Percentiles rank a stretch among this genome's conserved stretches.
Evolutionary conservation across 495 filamentous ascomycete species (phyloP).

Genomic region (Aspergillus campestris): DNA sequence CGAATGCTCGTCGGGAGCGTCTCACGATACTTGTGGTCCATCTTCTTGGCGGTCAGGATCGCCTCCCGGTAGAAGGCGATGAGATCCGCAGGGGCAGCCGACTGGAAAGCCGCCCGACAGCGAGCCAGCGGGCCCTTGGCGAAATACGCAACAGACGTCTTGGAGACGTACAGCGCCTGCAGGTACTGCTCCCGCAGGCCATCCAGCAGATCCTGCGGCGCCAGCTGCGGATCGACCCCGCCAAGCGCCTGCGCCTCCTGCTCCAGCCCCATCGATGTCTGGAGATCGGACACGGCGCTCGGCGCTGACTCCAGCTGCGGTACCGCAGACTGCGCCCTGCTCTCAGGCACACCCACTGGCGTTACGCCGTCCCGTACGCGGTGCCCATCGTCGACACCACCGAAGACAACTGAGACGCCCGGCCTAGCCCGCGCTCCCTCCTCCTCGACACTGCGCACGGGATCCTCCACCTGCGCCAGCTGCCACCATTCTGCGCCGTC

Average conservation of each 20-base stretch:
- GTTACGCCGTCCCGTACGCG: constrained; percentile 4
- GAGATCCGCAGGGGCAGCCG: constrained; percentile 37
- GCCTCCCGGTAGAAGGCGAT: constrained; percentile 61
- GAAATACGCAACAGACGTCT: constrained; percentile 92
- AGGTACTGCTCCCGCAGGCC: constrained; percentile 70
- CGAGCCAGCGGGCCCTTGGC: constrained; percentile 92
- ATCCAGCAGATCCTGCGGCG: constrained; percentile 55
- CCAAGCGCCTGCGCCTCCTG: constrained; percentile 10
- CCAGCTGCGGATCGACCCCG: constrained; percentile 31
- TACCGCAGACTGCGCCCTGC: constrained; percentile 13
- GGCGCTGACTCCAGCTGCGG: constrained; percentile 1
- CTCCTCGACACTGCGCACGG: constrained; percentile 12
- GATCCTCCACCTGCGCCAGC: constrained; percentile 29
- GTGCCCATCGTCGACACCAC: constrained; percentile 6
- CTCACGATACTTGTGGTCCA: constrained; percentile 85
- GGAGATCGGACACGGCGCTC: constrained; percentile 5
- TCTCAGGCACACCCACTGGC: constrained; percentile 16
- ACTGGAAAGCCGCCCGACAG: constrained; percentile 66
- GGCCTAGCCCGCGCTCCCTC: constrained; percentile 12
- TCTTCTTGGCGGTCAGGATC: constrained; percentile 60
- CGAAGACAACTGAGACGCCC: constrained; percentile 29
- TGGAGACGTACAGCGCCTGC: constrained; percentile 84
- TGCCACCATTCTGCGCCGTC: constrained; percentile 30
- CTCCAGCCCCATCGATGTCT: background rate
- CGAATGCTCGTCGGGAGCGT: constrained; percentile 59